Percentiles rank a stretch among this genome's conserved stretches.
phyloP scores from a whole-genome alignment of 2,329 filamentous ascomycete genomes.

The Aureobasidium sp. region DNA sequence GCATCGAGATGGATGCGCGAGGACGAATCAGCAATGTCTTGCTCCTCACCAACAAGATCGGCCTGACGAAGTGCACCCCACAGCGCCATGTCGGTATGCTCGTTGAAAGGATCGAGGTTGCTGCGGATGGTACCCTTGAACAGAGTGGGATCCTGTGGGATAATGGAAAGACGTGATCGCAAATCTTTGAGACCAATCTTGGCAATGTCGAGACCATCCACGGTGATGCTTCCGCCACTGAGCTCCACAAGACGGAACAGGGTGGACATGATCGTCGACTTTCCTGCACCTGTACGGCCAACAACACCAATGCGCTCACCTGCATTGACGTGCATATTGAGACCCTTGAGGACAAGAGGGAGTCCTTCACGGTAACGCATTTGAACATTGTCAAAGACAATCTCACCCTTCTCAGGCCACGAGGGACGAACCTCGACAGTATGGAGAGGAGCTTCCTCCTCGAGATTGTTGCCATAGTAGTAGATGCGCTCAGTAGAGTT shows the following conservation, averaged over 20 bases:
- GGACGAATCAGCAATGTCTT: constrained; percentile 34
- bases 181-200: constrained; percentile 69
- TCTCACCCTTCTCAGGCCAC: constrained; percentile 83
- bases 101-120: constrained; percentile 74
- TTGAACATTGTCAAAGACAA: constrained; percentile 43
- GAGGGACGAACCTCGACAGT: constrained; percentile 59
- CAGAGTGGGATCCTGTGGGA: constrained; percentile 76
- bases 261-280: constrained; percentile 76
- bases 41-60: constrained; percentile 56
- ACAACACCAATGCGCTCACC: constrained; percentile 78
- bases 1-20: constrained; percentile 74
- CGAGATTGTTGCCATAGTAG: constrained; percentile 80
- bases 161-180: constrained; percentile 65
- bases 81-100: constrained; percentile 69
- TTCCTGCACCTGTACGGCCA: constrained; percentile 74
- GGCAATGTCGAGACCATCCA: constrained; percentile 53
- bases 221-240: constrained; percentile 40
- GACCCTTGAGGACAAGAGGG: constrained; percentile 43
- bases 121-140: constrained; percentile 73
- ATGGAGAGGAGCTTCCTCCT: constrained; percentile 81
- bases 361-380: constrained; percentile 47
- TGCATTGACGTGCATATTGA: constrained; percentile 60
- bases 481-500: constrained; percentile 88
- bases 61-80: constrained; percentile 74
- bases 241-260: constrained; percentile 63